Conservation (phyloP, 306 rosid genomes). For the Cicer arietinum region DNA sequence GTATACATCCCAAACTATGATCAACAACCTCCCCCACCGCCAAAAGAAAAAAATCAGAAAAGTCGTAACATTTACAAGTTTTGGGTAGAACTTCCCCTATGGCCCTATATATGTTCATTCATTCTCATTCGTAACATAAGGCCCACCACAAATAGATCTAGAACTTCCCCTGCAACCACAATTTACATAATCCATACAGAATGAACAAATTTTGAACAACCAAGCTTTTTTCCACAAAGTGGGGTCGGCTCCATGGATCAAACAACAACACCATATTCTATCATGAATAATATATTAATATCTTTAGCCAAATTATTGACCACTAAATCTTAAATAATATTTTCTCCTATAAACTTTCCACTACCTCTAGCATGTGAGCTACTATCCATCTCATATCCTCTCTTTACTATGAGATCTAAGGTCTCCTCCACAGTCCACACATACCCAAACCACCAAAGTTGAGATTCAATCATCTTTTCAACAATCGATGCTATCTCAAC, state of each 20-base stretch:
- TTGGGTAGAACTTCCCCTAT: too few species aligned
- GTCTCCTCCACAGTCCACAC: background rate
- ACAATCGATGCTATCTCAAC: background rate
- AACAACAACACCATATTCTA: background rate
- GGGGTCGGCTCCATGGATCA: background rate
- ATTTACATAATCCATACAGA: conserved; percentile 38
- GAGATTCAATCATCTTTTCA: background rate
- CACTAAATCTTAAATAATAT: background rate
- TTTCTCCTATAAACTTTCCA: background rate
- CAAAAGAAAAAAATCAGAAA: too few species aligned
- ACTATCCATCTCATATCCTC: background rate
- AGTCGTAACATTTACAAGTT: too few species aligned
- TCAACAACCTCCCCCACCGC: too few species aligned
- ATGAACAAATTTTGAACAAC: background rate
- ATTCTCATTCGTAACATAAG: conserved; percentile 26
- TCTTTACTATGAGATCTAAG: background rate
- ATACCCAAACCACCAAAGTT: background rate
- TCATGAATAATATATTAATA: background rate
- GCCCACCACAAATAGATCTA: conserved; percentile 7
- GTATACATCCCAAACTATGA: background rate
- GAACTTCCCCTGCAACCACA: conserved; percentile 12
- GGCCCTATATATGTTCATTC: background rate
- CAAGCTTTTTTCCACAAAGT: background rate
- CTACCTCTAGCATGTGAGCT: background rate
- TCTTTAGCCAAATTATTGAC: background rate